These are phyloP conservation scores for Bipolaris oryzae DNA, from an alignment of 2,329 filamentous ascomycete species.

Conservation along the genomic window DNA sequence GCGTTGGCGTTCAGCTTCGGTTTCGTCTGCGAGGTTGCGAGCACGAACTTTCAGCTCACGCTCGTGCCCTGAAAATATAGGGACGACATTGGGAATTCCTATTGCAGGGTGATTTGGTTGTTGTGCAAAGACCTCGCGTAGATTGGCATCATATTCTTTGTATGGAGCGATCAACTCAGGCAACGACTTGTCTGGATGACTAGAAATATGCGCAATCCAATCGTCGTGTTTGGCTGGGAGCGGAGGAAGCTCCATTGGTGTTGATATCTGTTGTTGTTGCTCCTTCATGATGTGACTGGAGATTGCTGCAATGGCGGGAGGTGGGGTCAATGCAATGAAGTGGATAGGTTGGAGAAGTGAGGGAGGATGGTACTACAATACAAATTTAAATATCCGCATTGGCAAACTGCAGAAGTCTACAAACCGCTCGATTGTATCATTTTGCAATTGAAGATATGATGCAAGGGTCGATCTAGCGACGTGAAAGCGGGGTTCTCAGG, in stretches of 20 bases:
- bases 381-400: background rate
- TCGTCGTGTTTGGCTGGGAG: constrained; percentile 49
- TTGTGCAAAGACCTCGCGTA: constrained; percentile 73
- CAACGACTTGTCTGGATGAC: constrained; percentile 61
- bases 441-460: background rate
- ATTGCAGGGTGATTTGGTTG: constrained; percentile 65
- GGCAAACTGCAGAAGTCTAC: background rate
- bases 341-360: background rate
- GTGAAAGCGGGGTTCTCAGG: constrained; percentile 18
- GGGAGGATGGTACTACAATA: background rate
- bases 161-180: constrained; percentile 68
- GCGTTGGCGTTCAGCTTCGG: constrained; percentile 63
- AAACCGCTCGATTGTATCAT: background rate
- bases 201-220: constrained; percentile 61
- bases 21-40: constrained; percentile 64
- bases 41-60: constrained; percentile 66
- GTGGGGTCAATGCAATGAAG: background rate
- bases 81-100: constrained; percentile 66
- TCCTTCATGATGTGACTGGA: constrained; percentile 18
- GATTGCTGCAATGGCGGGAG: background rate
- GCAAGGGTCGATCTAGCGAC: constrained; percentile 30
- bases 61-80: constrained; percentile 65
- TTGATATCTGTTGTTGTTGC: background rate
- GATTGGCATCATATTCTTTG: constrained; percentile 68
- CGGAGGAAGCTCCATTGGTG: constrained; percentile 39